Evolutionary conservation across 768 basidiomycete species (phyloP).

Genomic region (Termitomyces bulborhizus): DNA sequence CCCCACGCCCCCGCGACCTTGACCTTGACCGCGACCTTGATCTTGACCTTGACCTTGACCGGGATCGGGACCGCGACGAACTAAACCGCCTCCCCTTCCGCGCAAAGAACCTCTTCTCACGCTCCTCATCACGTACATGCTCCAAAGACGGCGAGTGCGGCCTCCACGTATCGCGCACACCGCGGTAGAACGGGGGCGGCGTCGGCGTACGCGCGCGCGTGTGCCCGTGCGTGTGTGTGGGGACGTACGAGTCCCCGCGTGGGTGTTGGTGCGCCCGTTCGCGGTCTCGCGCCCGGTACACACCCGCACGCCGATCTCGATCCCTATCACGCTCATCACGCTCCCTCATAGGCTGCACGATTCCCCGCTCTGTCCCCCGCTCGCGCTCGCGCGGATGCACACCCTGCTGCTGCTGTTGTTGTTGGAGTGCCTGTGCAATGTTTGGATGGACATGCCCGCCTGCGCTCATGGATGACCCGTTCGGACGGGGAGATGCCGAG

Average conservation of each 20-base stretch:
- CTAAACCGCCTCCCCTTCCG: conserved; percentile 12
- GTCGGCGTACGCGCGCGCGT: background rate
- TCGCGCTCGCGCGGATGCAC: conserved; percentile 3
- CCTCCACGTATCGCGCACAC: background rate
- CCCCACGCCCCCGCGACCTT: too few species aligned
- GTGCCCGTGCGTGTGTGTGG: background rate
- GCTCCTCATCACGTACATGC: background rate
- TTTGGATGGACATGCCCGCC: background rate
- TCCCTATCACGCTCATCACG: conserved; percentile 10
- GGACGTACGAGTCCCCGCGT: background rate
- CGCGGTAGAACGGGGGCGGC: background rate
- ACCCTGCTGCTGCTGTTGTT: background rate
- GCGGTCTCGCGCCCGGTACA: background rate
- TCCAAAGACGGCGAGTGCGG: background rate
- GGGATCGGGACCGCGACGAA: background rate
- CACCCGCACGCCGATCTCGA: background rate
- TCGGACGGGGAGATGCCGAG: background rate
- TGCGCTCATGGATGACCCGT: background rate
- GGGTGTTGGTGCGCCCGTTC: background rate
- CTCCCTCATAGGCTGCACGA: conserved; percentile 11
- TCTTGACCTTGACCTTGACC: too few species aligned
- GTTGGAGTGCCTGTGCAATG: background rate
- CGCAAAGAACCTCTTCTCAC: background rate
- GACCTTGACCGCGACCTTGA: too few species aligned
- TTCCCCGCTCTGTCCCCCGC: background rate